These are phyloP conservation scores for Rossbeevera mucosa DNA, from an alignment of 768 basidiomycete species.

Conservation along the genomic window DNA sequence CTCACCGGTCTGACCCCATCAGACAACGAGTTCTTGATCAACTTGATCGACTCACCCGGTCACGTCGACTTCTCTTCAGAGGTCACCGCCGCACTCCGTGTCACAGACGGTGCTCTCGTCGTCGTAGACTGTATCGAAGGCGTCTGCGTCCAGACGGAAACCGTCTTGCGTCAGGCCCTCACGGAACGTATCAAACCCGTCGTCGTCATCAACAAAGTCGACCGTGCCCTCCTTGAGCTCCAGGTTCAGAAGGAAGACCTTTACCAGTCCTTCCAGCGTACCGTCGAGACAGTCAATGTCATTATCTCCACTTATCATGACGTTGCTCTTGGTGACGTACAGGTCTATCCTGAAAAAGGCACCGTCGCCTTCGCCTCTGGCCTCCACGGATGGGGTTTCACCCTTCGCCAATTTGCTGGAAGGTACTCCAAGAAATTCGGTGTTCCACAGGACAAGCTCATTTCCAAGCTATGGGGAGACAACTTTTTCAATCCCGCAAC, in stretches of 20 bases:
- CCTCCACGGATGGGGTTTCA: slow-evolving; percentile 99
- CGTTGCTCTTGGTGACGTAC: slow-evolving; percentile 89
- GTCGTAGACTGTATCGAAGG: slow-evolving; percentile 99
- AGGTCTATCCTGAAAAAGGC: slow-evolving; percentile 97
- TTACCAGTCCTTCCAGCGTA: slow-evolving; percentile 96
- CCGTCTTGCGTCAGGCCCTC: slow-evolving; percentile 94
- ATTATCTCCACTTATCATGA: slow-evolving; percentile 98
- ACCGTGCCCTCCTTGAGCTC: slow-evolving; percentile 97
- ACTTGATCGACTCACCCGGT: slow-evolving; percentile 98
- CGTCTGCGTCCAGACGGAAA: slow-evolving; percentile 99
- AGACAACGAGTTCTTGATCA: slow-evolving; percentile 98
- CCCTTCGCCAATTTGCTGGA: slow-evolving; percentile 92
- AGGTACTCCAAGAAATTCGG: slow-evolving; percentile 98
- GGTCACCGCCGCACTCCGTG: slow-evolving; percentile 98
- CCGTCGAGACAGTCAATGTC: slow-evolving; percentile 97
- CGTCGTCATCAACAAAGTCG: slow-evolving; percentile 99
- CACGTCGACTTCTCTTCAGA: slow-evolving; percentile 99
- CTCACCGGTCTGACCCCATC: slow-evolving; percentile 6
- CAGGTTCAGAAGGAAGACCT: slow-evolving; percentile 96
- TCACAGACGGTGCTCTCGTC: slow-evolving; percentile 98
- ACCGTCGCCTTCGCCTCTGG: slow-evolving; percentile 99
- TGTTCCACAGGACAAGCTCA: slow-evolving; percentile 98
- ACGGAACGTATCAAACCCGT: slow-evolving; percentile 99
- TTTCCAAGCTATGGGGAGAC: slow-evolving; percentile 97
- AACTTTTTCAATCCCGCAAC: slow-evolving; percentile 98